These are phyloP conservation scores for Sanguinoderma infundibulare DNA, from an alignment of 1,284 basidiomycete species.

Conservation along the genomic window DNA sequence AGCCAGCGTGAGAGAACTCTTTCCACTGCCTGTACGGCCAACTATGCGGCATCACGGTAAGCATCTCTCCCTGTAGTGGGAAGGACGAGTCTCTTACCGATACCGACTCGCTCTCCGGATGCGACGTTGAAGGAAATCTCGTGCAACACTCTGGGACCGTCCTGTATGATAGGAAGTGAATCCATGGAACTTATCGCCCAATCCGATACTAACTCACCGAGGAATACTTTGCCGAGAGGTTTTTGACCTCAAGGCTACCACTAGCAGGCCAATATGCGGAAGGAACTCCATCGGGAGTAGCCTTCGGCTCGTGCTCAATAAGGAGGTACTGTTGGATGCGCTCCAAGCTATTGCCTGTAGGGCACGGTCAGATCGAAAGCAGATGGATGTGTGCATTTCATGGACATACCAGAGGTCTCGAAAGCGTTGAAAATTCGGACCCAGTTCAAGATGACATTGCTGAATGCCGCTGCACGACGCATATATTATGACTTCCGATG, in stretches of 20 bases:
- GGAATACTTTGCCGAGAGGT: conserved; percentile 63
- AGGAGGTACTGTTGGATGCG: conserved; percentile 62
- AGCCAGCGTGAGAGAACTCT: conserved; percentile 47
- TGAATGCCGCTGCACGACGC: conserved; percentile 50
- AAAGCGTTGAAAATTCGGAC: conserved; percentile 58
- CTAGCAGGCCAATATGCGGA: conserved; percentile 83
- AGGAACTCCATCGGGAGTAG: conserved; percentile 52
- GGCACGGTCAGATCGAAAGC: background rate
- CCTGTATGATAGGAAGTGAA: conserved; percentile 21
- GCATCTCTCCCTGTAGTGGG: background rate
- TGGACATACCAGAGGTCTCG: conserved; percentile 43
- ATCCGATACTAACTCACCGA: conserved; percentile 4
- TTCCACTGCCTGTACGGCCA: conserved; percentile 63
- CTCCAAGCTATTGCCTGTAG: conserved; percentile 22
- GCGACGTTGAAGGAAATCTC: conserved; percentile 52
- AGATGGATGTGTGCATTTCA: too few relatives aligned
- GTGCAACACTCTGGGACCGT: conserved; percentile 52
- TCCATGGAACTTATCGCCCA: conserved; percentile 9
- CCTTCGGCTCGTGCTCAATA: conserved; percentile 72
- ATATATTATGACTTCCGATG: background rate
- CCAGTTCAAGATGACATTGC: conserved; percentile 53
- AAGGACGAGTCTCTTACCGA: conserved; percentile 26
- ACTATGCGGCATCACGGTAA: conserved; percentile 30
- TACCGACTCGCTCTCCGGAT: conserved; percentile 59
- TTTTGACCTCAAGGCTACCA: conserved; percentile 67